These are phyloP conservation scores for Spencermartinsiella europaea DNA, from an alignment of 805 yeast genomes.

Conservation along the genomic window DNA sequence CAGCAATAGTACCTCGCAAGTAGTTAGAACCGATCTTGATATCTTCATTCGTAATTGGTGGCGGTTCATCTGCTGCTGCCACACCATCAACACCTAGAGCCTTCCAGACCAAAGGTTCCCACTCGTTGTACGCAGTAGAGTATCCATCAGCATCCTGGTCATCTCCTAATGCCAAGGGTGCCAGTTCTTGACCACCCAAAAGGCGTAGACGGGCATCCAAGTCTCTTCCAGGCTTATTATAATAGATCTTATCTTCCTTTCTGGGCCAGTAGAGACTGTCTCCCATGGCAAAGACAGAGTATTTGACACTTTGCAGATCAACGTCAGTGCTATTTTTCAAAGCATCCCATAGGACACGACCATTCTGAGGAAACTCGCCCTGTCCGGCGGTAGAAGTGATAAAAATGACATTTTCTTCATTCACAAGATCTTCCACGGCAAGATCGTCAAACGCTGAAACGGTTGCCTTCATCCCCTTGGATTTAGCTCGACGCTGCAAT, in stretches of 20 bases:
- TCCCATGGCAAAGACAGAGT: conserved; percentile 71
- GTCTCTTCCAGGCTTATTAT: conserved; percentile 85
- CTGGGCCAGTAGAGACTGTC: conserved; percentile 94
- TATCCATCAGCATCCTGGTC: conserved; percentile 97
- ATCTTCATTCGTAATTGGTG: conserved; percentile 92
- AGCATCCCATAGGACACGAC: conserved; percentile 70
- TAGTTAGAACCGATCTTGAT: conserved; percentile 83
- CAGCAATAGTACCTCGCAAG: conserved; percentile 89
- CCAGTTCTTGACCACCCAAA: conserved; percentile 69
- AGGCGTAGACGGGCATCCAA: conserved; percentile 57
- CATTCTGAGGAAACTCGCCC: conserved; percentile 83
- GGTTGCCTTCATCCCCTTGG: conserved; percentile 67
- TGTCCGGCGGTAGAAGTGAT: conserved; percentile 77
- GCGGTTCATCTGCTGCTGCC: conserved; percentile 83
- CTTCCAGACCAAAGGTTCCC: conserved; percentile 85
- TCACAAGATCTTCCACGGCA: conserved; percentile 65
- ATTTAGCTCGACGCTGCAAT: conserved; percentile 70
- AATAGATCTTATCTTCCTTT: conserved; percentile 88
- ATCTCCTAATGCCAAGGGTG: conserved; percentile 84
- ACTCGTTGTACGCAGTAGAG: conserved; percentile 80
- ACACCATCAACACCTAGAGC: conserved; percentile 81
- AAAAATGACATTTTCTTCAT: conserved; percentile 64
- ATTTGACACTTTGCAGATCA: conserved; percentile 55
- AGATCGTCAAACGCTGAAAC: conserved; percentile 67
- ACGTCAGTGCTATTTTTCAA: conserved; percentile 55